phyloP scores from a whole-genome alignment of 2,329 filamentous ascomycete species.

The Trichoderma brevicompactum region DNA sequence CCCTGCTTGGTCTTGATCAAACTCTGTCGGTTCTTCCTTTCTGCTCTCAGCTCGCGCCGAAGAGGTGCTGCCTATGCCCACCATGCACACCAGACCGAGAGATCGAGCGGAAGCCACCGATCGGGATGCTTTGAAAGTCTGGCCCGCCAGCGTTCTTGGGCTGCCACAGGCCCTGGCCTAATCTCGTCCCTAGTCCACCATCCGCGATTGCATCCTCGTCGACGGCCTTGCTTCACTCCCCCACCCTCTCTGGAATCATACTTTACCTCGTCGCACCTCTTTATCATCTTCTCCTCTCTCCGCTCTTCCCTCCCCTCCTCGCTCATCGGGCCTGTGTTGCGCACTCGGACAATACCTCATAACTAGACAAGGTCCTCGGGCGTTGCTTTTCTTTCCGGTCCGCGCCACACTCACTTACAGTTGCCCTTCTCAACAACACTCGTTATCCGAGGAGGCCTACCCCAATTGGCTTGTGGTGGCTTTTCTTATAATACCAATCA shows the following conservation, averaged over 20 bases:
- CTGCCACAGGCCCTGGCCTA: slow-evolving; percentile 22
- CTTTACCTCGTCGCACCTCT: slow-evolving; percentile 23
- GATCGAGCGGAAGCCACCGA: slow-evolving; percentile 32
- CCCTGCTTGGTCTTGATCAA: slow-evolving; percentile 15
- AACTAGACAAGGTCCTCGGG: slow-evolving; percentile 21
- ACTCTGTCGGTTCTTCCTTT: slow-evolving; percentile 12
- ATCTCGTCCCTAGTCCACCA: slow-evolving; percentile 10
- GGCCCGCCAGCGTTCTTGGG: slow-evolving; percentile 18
- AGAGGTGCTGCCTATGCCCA: slow-evolving; percentile 17
- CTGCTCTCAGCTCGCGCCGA: slow-evolving; percentile 6
- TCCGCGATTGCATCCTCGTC: slow-evolving; percentile 24
- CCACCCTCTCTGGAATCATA: slow-evolving; percentile 16
- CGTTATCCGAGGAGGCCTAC: slow-evolving; percentile 13
- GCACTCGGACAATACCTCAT: slow-evolving; percentile 21
- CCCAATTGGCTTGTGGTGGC: neutral
- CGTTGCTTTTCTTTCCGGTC: slow-evolving; percentile 22
- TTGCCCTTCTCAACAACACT: slow-evolving; percentile 22
- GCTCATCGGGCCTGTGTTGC: slow-evolving; percentile 10
- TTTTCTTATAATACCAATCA: slow-evolving; percentile 4
- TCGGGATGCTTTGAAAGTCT: slow-evolving; percentile 21
- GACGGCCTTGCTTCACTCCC: slow-evolving; percentile 21
- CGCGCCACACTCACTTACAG: slow-evolving; percentile 29
- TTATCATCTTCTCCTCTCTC: slow-evolving; percentile 26
- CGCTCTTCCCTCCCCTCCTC: neutral
- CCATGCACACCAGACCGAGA: slow-evolving; percentile 27